Percentiles rank a stretch among this genome's conserved stretches.
phyloP scores from a whole-genome alignment of 179 eudicot species.

The Nepenthes alata region DNA sequence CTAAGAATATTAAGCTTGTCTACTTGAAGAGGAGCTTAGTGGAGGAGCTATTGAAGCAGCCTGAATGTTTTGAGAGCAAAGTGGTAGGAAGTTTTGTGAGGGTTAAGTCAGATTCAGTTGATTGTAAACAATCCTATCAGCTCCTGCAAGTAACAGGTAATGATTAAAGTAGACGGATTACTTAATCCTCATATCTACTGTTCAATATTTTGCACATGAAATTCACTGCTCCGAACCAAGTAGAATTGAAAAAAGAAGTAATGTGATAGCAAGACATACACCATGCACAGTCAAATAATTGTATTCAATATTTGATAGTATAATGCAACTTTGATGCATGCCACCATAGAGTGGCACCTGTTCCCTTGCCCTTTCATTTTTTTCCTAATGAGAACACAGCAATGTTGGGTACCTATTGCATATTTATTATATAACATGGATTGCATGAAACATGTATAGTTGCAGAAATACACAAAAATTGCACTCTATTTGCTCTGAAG shows the following conservation, averaged over 20 bases:
- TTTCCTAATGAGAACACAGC: too few species aligned
- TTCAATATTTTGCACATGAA: neutral
- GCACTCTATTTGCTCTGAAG: too few species aligned
- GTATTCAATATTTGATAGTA: neutral
- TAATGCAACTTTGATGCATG: neutral
- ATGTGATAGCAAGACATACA: neutral
- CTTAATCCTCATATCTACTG: neutral
- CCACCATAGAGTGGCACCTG: neutral
- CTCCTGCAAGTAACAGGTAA: conserved; percentile 37
- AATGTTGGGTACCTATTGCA: too few species aligned
- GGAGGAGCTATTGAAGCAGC: conserved; percentile 25
- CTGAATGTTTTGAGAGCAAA: conserved; percentile 28
- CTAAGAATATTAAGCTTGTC: conserved; percentile 28
- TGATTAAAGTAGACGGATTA: neutral
- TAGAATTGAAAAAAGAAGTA: neutral
- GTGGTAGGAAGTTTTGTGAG: conserved; percentile 40
- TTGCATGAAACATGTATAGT: too few species aligned
- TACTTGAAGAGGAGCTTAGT: conserved; percentile 32
- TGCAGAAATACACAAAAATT: too few species aligned
- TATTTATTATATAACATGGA: too few species aligned
- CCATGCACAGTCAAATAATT: neutral
- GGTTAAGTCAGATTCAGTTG: conserved; percentile 25
- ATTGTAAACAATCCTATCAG: conserved; percentile 16
- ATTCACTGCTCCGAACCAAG: neutral
- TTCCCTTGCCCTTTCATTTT: too few species aligned